phyloP scores from a whole-genome alignment of 768 basidiomycete species.

The Ephemerocybe angulata region DNA sequence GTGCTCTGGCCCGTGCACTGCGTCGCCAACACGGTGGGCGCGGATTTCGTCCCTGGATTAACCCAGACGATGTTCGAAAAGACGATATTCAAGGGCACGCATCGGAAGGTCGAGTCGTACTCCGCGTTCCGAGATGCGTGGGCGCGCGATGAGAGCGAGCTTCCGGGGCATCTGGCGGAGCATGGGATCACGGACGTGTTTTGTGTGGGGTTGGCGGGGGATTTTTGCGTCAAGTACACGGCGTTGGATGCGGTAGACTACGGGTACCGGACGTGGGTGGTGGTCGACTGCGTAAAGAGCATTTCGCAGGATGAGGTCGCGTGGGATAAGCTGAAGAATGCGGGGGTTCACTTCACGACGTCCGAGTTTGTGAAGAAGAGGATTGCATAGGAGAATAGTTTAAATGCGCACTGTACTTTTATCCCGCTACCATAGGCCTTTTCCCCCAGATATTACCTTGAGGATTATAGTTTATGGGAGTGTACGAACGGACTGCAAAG shows the following conservation, averaged over 20 bases:
- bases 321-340: slow-evolving; percentile 35
- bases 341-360: slow-evolving; percentile 26
- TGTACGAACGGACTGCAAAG: too few species aligned
- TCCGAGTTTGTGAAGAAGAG: slow-evolving; percentile 19
- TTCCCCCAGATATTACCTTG: too few species aligned
- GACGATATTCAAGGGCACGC: slow-evolving; percentile 51
- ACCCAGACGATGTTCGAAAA: slow-evolving; percentile 36
- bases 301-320: slow-evolving; percentile 30
- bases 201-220: slow-evolving; percentile 68
- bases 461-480: too few species aligned
- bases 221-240: slow-evolving; percentile 69
- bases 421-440: too few species aligned
- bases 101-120: slow-evolving; percentile 68
- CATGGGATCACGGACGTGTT: slow-evolving; percentile 54
- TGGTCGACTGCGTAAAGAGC: slow-evolving; percentile 46
- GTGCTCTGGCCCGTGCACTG: slow-evolving; percentile 84
- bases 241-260: slow-evolving; percentile 51
- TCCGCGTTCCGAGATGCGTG: slow-evolving; percentile 72
- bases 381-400: slow-evolving; percentile 3
- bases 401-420: not conserved
- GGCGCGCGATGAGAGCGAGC: slow-evolving; percentile 42
- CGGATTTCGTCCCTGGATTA: slow-evolving; percentile 58
- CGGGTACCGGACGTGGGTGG: slow-evolving; percentile 48
- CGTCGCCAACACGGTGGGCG: slow-evolving; percentile 55
- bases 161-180: slow-evolving; percentile 39